phyloP scores from a whole-genome alignment of 768 basidiomycete species.

The Russula compacta region DNA sequence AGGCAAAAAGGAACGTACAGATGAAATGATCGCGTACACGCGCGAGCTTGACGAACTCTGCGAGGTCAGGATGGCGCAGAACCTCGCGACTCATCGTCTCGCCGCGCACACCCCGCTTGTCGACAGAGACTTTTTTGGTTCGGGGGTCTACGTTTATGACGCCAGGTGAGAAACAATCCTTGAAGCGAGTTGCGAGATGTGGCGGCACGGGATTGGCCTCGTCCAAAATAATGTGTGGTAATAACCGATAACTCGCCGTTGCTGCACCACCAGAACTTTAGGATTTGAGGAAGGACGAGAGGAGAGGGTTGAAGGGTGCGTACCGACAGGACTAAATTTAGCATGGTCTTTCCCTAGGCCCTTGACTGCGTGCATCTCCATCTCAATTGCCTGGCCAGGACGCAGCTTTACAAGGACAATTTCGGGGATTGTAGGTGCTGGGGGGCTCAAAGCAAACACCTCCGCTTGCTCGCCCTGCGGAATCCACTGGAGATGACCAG shows the following conservation, averaged over 20 bases:
- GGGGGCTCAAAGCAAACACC: constrained; percentile 44
- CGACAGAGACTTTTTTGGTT: constrained; percentile 53
- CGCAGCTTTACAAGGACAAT: constrained; percentile 88
- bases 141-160: constrained; percentile 56
- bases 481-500: constrained; percentile 62
- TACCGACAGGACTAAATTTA: constrained; percentile 93
- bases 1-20: constrained; percentile 42
- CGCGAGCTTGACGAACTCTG: constrained; percentile 70
- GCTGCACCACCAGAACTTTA: constrained; percentile 36
- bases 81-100: constrained; percentile 93
- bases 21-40: constrained; percentile 89
- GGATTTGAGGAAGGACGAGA: not conserved
- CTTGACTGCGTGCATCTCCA: constrained; percentile 87
- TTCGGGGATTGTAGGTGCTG: constrained; percentile 63
- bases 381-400: constrained; percentile 80
- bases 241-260: constrained; percentile 89
- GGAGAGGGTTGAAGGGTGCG: constrained; percentile 20
- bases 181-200: constrained; percentile 72
- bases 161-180: constrained; percentile 78
- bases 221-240: constrained; percentile 70
- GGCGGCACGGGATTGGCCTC: constrained; percentile 68
- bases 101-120: constrained; percentile 56
- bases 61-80: constrained; percentile 84
- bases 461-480: constrained; percentile 74
- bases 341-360: constrained; percentile 92